A percentile compares a stretch with the other conserved stretches of the same genome.
Evolutionary conservation across 2,329 filamentous ascomycete species (phyloP).

Genomic region (Aureobasidium sp.): DNA sequence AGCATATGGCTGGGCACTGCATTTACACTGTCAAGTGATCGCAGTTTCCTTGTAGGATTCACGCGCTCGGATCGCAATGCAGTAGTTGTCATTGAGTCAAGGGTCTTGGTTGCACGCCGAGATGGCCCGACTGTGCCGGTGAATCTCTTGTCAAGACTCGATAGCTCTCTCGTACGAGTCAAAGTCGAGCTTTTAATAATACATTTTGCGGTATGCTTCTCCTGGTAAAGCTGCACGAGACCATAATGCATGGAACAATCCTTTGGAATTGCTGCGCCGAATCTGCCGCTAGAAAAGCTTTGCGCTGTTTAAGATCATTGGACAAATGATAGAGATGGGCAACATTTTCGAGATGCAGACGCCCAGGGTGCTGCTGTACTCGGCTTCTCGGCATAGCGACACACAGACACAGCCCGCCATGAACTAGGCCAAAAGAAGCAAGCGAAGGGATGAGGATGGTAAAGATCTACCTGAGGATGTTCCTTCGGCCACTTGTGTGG

Average conservation of each 20-base stretch:
- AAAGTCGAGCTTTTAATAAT: not conserved
- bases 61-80: not conserved
- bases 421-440: not conserved
- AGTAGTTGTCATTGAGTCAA: not conserved
- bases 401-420: not conserved
- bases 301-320: not conserved
- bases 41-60: not conserved
- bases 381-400: constrained; percentile 3
- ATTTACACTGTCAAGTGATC: constrained; percentile 1
- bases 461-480: not conserved
- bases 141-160: not conserved
- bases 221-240: not conserved
- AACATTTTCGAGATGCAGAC: constrained; percentile 1
- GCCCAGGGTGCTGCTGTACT: not conserved
- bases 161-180: not conserved
- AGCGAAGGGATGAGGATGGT: not conserved
- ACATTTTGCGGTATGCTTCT: not conserved
- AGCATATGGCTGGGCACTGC: not conserved
- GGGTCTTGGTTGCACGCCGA: constrained; percentile 6
- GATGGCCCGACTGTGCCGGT: constrained; percentile 1
- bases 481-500: constrained; percentile 3
- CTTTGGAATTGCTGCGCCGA: not conserved
- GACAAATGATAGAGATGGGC: not conserved
- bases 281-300: not conserved
- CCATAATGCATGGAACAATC: not conserved